A percentile compares a stretch with the other conserved stretches of the same genome.
These are phyloP conservation scores for Backusella parvicylindrica DNA, from an alignment of 192 early-diverging fungal species.

Conservation along the genomic window DNA sequence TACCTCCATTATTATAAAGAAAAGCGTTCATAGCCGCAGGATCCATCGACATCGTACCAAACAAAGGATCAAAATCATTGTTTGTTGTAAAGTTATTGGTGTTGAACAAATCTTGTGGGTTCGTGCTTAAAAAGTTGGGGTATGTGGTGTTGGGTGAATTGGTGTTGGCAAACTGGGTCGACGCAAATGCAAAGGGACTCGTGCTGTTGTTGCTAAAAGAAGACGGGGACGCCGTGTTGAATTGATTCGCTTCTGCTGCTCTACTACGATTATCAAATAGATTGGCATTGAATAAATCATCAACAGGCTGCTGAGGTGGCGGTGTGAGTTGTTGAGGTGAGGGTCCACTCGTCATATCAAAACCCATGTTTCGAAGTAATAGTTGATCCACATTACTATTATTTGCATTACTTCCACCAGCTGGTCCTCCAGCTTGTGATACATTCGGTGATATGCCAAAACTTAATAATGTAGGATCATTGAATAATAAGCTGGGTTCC, in stretches of 20 bases:
- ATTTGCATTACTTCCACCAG: not conserved
- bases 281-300: not conserved
- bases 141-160: slow-evolving; percentile 9
- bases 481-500: slow-evolving; percentile 22
- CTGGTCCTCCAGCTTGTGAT: not conserved
- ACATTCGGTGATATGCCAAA: not conserved
- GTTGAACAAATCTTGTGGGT: not conserved
- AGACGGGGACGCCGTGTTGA: not conserved
- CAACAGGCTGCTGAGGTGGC: not conserved
- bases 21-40: slow-evolving; percentile 28
- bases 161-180: not conserved
- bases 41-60: slow-evolving; percentile 30
- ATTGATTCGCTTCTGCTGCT: not conserved
- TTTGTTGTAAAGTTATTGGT: not conserved
- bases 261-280: not conserved
- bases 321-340: not conserved
- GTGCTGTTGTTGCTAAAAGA: not conserved
- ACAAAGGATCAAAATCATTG: slow-evolving; percentile 5
- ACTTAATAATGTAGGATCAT: slow-evolving; percentile 14
- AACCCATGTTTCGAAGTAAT: slow-evolving; percentile 18
- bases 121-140: slow-evolving; percentile 7
- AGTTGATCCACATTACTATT: slow-evolving; percentile 13
- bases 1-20: slow-evolving; percentile 15
- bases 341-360: not conserved
- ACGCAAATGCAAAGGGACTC: not conserved